A percentile compares a stretch with the other conserved stretches of the same genome.
Evolutionary conservation across 2,329 filamentous ascomycete genomes (phyloP).

Genomic region (Pleurostoma richardsiae): DNA sequence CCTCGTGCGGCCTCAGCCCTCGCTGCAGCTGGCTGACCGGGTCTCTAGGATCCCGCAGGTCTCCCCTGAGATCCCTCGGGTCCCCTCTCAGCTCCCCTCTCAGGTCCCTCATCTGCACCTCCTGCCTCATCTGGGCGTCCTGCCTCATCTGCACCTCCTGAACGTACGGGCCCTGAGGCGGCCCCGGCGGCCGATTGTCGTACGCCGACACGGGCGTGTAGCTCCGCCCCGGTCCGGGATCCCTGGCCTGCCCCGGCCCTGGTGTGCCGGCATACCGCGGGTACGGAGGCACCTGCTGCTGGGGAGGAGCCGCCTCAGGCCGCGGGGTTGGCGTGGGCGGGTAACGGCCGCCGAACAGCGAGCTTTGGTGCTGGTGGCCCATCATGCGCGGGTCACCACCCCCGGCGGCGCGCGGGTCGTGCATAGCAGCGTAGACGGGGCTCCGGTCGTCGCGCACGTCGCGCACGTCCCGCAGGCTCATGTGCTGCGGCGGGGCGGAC

Average conservation of each 20-base stretch:
- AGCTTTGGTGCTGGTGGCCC: conserved; percentile 20
- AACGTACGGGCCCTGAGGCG: conserved; percentile 6
- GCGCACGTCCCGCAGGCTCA: conserved; percentile 15
- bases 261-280: conserved; percentile 14
- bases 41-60: conserved; percentile 4
- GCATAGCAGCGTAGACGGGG: conserved; percentile 1
- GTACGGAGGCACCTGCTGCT: conserved; percentile 9
- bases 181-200: conserved; percentile 13
- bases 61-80: conserved; percentile 2
- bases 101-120: conserved; percentile 7
- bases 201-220: conserved; percentile 21
- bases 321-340: conserved; percentile 14
- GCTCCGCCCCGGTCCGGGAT: conserved; percentile 9
- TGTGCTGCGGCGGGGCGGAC: conserved; percentile 15
- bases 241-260: conserved; percentile 9
- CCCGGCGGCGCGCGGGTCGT: conserved; percentile 12
- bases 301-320: conserved; percentile 1
- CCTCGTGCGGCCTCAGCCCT: conserved; percentile 14
- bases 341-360: conserved; percentile 17
- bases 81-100: neutral
- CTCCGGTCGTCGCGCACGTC: conserved; percentile 10
- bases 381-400: conserved; percentile 12
- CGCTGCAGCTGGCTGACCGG: conserved; percentile 5
- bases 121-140: conserved; percentile 3
- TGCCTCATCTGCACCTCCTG: conserved; percentile 1